A percentile compares a stretch with the other conserved stretches of the same genome.
phyloP scores from a whole-genome alignment of 129 eudicot genomes.

The Gnaphalium uliginosum region DNA sequence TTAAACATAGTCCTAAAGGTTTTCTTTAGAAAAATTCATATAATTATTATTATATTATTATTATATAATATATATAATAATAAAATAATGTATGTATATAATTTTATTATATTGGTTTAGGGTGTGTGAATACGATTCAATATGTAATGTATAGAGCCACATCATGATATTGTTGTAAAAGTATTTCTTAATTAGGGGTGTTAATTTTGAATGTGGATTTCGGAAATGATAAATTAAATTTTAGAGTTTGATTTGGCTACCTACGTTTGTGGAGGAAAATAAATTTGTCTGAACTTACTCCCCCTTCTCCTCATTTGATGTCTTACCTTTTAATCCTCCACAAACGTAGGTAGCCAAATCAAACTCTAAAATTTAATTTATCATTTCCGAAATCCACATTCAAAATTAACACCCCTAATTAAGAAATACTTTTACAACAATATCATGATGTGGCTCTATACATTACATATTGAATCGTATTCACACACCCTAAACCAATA shows the following conservation, averaged over 20 bases:
- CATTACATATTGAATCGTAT: background rate
- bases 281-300: too few species aligned
- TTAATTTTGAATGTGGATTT: too few species aligned
- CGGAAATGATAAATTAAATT: background rate
- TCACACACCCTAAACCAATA: background rate
- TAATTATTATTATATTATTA: too few species aligned
- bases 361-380: background rate
- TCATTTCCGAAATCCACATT: too few species aligned
- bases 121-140: conserved; percentile 3
- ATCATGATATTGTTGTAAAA: conserved; percentile 5
- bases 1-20: too few species aligned
- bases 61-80: too few species aligned
- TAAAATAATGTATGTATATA: background rate
- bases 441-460: conserved; percentile 5
- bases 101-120: background rate
- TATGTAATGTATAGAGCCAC: background rate
- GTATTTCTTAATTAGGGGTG: background rate
- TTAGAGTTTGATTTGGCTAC: background rate
- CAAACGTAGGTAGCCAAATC: background rate
- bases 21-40: too few species aligned
- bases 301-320: too few species aligned
- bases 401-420: background rate
- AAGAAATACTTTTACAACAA: background rate
- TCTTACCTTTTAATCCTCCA: too few species aligned
- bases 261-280: background rate